Evolutionary conservation across 2,329 filamentous ascomycete species (phyloP).

Genomic region (Arthrobotrys iridis): DNA sequence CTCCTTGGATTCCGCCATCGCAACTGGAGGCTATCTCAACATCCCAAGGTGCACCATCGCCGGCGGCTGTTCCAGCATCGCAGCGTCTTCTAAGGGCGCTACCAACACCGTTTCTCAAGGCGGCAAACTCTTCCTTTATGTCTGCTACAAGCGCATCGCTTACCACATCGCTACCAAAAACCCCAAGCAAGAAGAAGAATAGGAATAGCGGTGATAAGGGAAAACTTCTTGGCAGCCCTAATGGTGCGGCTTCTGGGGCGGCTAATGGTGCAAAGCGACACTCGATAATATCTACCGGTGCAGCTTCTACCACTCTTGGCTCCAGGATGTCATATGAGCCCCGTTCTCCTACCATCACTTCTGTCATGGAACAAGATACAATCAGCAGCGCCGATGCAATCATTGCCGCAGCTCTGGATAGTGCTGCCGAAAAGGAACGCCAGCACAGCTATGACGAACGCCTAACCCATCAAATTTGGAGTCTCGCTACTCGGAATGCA

Average conservation of each 20-base stretch:
- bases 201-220: conserved; percentile 68
- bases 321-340: conserved; percentile 50
- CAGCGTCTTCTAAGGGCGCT: conserved; percentile 90
- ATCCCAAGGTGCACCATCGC: conserved; percentile 65
- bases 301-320: conserved; percentile 35
- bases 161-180: conserved; percentile 78
- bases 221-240: conserved; percentile 64
- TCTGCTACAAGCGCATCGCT: conserved; percentile 87
- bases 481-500: conserved; percentile 85
- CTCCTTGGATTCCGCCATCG: conserved; percentile 96
- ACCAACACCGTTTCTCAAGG: conserved; percentile 88
- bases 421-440: conserved; percentile 75
- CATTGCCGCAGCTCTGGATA: conserved; percentile 69
- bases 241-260: conserved; percentile 60
- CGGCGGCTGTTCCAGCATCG: conserved; percentile 75
- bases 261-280: conserved; percentile 61
- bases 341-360: conserved; percentile 57
- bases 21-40: conserved; percentile 83
- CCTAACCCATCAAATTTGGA: conserved; percentile 93
- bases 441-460: conserved; percentile 81
- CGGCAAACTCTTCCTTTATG: conserved; percentile 96
- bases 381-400: conserved; percentile 59
- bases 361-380: conserved; percentile 57
- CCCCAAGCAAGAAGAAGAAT: conserved; percentile 60
- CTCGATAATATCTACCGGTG: conserved; percentile 56